phyloP scores from a whole-genome alignment of 2,329 filamentous ascomycete genomes.

The Monosporascus ibericus region DNA sequence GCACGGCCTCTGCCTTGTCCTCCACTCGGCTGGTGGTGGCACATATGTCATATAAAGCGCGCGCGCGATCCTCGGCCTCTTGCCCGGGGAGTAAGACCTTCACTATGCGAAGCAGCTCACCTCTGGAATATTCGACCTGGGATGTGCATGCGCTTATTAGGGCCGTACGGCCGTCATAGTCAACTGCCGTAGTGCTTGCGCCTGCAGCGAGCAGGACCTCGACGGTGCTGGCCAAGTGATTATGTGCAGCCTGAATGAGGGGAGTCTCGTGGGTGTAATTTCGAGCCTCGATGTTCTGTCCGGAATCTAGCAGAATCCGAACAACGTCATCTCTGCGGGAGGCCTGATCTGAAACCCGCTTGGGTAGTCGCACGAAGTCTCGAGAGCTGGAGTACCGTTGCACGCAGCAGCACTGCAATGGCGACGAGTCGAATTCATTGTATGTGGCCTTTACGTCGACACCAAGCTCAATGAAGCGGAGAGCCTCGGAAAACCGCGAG shows the following conservation, averaged over 20 bases:
- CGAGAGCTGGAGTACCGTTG: background rate
- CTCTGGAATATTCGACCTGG: background rate
- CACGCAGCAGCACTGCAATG: constrained; percentile 3
- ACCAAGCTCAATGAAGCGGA: constrained; percentile 15
- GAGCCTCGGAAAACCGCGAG: constrained; percentile 12
- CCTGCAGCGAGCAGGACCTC: constrained; percentile 4
- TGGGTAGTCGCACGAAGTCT: background rate
- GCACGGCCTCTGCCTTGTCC: background rate
- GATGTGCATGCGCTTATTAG: constrained; percentile 1
- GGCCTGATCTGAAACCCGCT: constrained; percentile 1
- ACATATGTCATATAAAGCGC: background rate
- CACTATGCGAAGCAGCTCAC: background rate
- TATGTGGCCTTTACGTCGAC: constrained; percentile 1
- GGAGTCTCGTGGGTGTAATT: background rate
- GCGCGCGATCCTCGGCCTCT: background rate
- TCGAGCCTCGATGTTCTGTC: constrained; percentile 4
- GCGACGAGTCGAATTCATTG: background rate
- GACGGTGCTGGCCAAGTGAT: background rate
- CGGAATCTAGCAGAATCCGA: constrained; percentile 2
- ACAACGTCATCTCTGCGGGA: background rate
- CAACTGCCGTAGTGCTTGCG: constrained; percentile 1
- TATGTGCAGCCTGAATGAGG: constrained; percentile 3
- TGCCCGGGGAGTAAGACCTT: constrained; percentile 1
- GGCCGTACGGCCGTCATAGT: background rate
- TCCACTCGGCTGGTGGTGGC: background rate